These are phyloP conservation scores for Phenoliferia sp. DNA, from an alignment of 1,284 basidiomycete species.

Conservation along the genomic window DNA sequence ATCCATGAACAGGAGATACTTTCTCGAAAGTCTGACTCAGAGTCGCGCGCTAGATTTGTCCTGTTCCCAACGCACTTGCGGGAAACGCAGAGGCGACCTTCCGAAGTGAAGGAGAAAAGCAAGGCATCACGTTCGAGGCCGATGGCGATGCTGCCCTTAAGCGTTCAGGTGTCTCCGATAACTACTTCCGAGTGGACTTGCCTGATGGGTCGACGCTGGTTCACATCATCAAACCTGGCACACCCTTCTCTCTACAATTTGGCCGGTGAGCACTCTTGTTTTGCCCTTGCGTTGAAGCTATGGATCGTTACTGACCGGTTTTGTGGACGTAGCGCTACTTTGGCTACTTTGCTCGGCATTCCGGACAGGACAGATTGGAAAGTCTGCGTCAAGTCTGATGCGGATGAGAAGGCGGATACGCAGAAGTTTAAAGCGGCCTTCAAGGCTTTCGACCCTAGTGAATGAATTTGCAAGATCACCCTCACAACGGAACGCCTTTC, in stretches of 20 bases:
- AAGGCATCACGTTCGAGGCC: constrained; percentile 49
- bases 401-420: constrained; percentile 72
- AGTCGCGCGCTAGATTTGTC: constrained; percentile 60
- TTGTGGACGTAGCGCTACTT: constrained; percentile 20
- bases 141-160: constrained; percentile 6
- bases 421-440: constrained; percentile 76
- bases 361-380: constrained; percentile 86
- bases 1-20: too few species aligned
- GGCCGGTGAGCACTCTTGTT: constrained; percentile 60
- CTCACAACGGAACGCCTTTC: too few species aligned
- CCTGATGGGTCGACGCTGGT: constrained; percentile 80
- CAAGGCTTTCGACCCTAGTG: constrained; percentile 56
- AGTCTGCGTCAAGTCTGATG: constrained; percentile 62
- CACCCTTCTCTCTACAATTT: constrained; percentile 83
- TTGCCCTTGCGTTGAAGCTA: background rate
- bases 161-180: background rate
- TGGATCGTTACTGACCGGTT: background rate
- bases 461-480: too few species aligned
- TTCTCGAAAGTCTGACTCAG: too few species aligned
- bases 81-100: constrained; percentile 67
- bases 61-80: constrained; percentile 61
- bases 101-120: constrained; percentile 56
- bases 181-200: constrained; percentile 73
- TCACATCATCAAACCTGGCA: constrained; percentile 69
- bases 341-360: constrained; percentile 66